Percentiles rank a stretch among this genome's conserved stretches.
Conservation (phyloP, 148 eudicot genomes). For the Diospyros lotus region DNA sequence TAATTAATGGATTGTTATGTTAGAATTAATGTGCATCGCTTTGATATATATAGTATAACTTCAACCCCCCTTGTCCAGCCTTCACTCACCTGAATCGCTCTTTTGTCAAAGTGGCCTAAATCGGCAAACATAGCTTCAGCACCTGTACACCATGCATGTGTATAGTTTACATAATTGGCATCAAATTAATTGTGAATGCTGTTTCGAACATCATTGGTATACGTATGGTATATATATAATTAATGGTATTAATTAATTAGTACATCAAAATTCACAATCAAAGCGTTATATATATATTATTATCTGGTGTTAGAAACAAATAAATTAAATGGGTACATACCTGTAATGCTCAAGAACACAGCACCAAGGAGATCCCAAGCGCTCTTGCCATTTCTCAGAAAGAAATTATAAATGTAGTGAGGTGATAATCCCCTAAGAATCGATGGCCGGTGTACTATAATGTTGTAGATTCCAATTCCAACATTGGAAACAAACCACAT, state of each 20-base stretch:
- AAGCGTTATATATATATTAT: too few relatives aligned
- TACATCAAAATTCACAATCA: too few relatives aligned
- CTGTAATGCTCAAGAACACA: constrained; percentile 34
- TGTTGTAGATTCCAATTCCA: constrained; percentile 27
- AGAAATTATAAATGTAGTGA: constrained; percentile 26
- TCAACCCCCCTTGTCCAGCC: not conserved
- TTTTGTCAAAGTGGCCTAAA: constrained; percentile 35
- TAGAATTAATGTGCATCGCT: not conserved
- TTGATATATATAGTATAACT: not conserved
- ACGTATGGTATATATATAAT: too few relatives aligned
- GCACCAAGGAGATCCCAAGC: constrained; percentile 33
- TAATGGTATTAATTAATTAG: too few relatives aligned
- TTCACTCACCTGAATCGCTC: constrained; percentile 25
- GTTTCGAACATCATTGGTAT: too few relatives aligned
- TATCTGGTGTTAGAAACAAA: too few relatives aligned
- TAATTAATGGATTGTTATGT: not conserved
- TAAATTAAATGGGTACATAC: constrained; percentile 13
- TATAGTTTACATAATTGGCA: too few relatives aligned
- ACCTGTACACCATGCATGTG: constrained; percentile 11
- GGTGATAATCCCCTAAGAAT: constrained; percentile 36
- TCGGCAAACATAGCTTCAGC: constrained; percentile 54
- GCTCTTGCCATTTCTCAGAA: constrained; percentile 11
- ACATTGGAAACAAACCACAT: constrained; percentile 24
- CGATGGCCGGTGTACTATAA: constrained; percentile 21
- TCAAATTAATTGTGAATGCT: too few relatives aligned